Evolutionary conservation across 306 rosid genomes (phyloP).

Genomic region (Dalbergia cochinchinensis): DNA sequence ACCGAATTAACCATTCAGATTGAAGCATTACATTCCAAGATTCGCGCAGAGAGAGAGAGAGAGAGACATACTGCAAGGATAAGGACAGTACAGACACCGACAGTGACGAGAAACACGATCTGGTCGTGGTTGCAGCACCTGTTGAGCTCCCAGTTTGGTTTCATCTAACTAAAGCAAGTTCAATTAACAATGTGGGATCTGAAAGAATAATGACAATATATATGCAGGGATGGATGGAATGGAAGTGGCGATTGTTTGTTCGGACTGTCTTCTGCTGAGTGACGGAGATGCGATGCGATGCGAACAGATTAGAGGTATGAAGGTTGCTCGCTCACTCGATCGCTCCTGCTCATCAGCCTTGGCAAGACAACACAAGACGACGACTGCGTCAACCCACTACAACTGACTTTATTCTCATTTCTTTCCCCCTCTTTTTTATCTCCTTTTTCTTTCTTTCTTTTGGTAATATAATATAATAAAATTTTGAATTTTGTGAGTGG

Average conservation of each 20-base stretch:
- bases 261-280: neutral
- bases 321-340: too few species aligned
- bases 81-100: constrained; percentile 65
- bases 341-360: too few species aligned
- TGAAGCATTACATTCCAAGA: neutral
- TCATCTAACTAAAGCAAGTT: constrained; percentile 35
- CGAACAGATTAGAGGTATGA: neutral
- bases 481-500: neutral
- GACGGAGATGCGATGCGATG: neutral
- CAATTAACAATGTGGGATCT: too few species aligned
- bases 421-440: neutral
- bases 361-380: neutral
- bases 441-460: neutral
- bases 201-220: too few species aligned
- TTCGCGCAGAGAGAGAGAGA: neutral
- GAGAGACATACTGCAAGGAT: constrained; percentile 63
- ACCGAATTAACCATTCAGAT: neutral
- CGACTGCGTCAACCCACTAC: neutral
- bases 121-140: constrained; percentile 78
- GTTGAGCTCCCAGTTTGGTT: constrained; percentile 71
- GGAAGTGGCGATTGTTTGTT: neutral
- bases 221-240: too few species aligned
- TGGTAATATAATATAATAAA: neutral
- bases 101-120: constrained; percentile 61
- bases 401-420: neutral